phyloP scores from a whole-genome alignment of 1,284 basidiomycete species.

The Melampsora larici-populina region DNA sequence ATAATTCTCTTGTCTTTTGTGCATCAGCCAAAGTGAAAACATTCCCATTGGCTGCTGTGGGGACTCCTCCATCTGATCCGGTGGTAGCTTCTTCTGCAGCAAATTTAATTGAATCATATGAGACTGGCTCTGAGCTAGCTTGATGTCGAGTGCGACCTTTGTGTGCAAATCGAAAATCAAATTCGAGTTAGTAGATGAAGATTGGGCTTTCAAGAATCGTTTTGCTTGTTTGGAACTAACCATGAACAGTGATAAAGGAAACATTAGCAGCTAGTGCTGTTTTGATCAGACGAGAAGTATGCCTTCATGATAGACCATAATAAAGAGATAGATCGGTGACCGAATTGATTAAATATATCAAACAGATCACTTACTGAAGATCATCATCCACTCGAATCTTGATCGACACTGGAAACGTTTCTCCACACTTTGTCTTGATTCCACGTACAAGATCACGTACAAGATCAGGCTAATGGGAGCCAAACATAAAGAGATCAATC shows the following conservation, averaged over 20 bases:
- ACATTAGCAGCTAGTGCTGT: constrained; percentile 58
- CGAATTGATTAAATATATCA: not conserved
- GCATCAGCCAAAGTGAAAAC: constrained; percentile 60
- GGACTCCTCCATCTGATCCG: constrained; percentile 57
- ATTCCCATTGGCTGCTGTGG: constrained; percentile 62
- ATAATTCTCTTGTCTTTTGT: constrained; percentile 55
- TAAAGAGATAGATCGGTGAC: not conserved
- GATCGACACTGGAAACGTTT: constrained; percentile 60
- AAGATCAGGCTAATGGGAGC: constrained; percentile 55
- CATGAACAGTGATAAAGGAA: constrained; percentile 61
- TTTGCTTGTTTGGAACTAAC: constrained; percentile 45
- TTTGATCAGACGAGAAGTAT: constrained; percentile 59
- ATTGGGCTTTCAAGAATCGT: too few species aligned
- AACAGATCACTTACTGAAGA: constrained; percentile 55
- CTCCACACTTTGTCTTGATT: constrained; percentile 60
- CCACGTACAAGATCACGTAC: constrained; percentile 61
- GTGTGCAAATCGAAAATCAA: not conserved
- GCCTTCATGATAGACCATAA: constrained; percentile 51
- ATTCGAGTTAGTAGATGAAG: not conserved
- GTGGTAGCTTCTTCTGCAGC: constrained; percentile 58
- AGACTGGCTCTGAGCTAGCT: constrained; percentile 59
- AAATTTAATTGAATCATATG: constrained; percentile 59
- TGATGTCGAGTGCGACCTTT: constrained; percentile 59
- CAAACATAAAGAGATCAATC: not conserved
- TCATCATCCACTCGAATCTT: constrained; percentile 63